Percentiles rank a stretch among this genome's conserved stretches.
Evolutionary conservation across 306 rosid genomes (phyloP).

Genomic region (Trifolium pratense): DNA sequence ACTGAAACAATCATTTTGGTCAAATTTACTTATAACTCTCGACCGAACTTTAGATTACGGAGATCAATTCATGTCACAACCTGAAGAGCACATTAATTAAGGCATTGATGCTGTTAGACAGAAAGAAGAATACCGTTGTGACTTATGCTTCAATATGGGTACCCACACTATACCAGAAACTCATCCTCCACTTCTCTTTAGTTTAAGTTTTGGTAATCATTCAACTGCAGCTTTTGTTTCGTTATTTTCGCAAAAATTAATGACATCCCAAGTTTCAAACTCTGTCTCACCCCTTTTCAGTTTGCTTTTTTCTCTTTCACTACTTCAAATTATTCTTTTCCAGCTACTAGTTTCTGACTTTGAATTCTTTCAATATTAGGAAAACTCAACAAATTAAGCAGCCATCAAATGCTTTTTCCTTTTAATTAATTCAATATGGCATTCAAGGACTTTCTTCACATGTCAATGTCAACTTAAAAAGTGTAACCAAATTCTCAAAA

Average conservation of each 20-base stretch:
- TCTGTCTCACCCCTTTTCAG: background rate
- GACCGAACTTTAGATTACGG: no score
- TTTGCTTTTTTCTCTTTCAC: background rate
- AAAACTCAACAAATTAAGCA: slow-evolving; percentile 36
- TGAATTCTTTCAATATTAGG: slow-evolving; percentile 24
- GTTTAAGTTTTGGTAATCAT: slow-evolving; percentile 41
- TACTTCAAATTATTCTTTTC: slow-evolving; percentile 23
- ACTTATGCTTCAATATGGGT: slow-evolving; percentile 39
- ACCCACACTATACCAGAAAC: slow-evolving; percentile 35
- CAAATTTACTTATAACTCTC: no score
- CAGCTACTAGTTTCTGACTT: slow-evolving; percentile 31
- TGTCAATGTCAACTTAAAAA: slow-evolving; percentile 14
- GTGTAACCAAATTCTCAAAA: background rate
- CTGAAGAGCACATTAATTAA: background rate
- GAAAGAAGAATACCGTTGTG: slow-evolving; percentile 15
- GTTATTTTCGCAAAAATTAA: slow-evolving; percentile 49
- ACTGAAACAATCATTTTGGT: no score
- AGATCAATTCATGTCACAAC: no score
- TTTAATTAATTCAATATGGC: slow-evolving; percentile 12
- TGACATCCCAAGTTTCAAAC: slow-evolving; percentile 40
- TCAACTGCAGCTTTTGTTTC: slow-evolving; percentile 44
- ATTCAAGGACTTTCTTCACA: slow-evolving; percentile 31
- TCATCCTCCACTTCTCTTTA: slow-evolving; percentile 27
- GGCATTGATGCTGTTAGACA: slow-evolving; percentile 5
- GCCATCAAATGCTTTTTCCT: slow-evolving; percentile 34